Evolutionary conservation across 306 rosid species (phyloP), one percentile per base, ranked within the genome.

Genomic region (Gynostemma pentaphyllum): DNA sequence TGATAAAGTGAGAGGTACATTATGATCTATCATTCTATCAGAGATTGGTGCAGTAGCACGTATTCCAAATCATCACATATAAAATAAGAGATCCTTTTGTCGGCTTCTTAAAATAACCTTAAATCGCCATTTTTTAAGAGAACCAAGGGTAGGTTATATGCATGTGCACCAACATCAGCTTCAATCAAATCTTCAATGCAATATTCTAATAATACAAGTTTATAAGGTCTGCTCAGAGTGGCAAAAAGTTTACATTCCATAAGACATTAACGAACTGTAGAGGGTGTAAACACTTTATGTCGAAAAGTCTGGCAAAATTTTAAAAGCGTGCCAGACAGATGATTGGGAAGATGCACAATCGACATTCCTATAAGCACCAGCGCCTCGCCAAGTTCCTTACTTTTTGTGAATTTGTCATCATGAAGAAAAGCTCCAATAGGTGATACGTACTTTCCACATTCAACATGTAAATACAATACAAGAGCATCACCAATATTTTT

Each of bases 181-280:
- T 91, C 95, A 65, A 91, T 81, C 83, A 91, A 76, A 72, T 88
- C 98, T 77, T 88, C 98, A 49, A 91, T 83, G 72, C 95, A 88
- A 79, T 88, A 91, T 86, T 88, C 96, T 75, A 88, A 75, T 76
- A 88, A 77, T 46, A 85, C 88, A 80, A 91, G 95, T 71, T 70
- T 91, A 85, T 77, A 61, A 15, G 74, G 57, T 81, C 76, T 77
- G 66, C 82, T 70, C 70, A 88, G 67, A 69, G 62, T 40, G 56
- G 44, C 66, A 71, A 78, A 67, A 59, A 59, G 56, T 69, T 73
- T 77, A 73, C 87, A 72, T 52, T 76, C 85, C 84, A 95, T 79
- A 47, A 88, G 84, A 84, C 78, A 82, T 57, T 81, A 78, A 5
- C 98, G 96, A 47, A 85, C 98, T 52, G 82, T 81, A 72, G 67